Conservation (phyloP, 2,329 filamentous ascomycete genomes). For the Colletotrichum noveboracense region DNA sequence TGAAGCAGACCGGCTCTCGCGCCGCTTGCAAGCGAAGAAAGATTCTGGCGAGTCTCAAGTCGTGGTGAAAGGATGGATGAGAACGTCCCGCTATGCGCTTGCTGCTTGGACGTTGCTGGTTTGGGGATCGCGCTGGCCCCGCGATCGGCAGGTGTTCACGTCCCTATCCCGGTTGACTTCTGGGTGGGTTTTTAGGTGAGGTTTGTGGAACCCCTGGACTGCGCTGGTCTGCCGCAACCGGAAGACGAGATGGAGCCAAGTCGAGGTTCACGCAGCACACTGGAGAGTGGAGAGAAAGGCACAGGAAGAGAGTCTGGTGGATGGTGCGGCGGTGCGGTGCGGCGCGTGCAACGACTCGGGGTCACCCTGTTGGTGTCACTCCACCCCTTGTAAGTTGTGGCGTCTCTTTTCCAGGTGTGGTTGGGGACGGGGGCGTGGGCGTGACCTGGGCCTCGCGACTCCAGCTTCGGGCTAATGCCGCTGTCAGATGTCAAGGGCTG, state of each 20-base stretch:
- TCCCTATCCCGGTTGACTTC: background rate
- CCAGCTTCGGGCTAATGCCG: conserved; percentile 1
- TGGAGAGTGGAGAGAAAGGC: background rate
- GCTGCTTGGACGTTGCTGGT: conserved; percentile 9
- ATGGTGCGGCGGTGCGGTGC: conserved; percentile 2
- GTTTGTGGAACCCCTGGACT: background rate
- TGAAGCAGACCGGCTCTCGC: conserved; percentile 8
- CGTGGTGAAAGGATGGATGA: background rate
- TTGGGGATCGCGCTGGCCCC: conserved; percentile 6
- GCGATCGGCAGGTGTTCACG: conserved; percentile 17
- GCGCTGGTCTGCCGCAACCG: background rate
- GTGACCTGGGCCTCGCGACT: conserved; percentile 12
- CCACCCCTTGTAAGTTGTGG: conserved; percentile 1
- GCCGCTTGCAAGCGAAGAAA: conserved; percentile 9
- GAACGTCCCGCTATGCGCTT: background rate
- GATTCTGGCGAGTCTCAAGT: background rate
- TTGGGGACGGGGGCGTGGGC: background rate
- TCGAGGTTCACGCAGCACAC: background rate
- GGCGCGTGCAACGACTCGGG: conserved; percentile 5
- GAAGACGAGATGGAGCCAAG: background rate
- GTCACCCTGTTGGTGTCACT: background rate
- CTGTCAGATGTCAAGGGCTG: conserved; percentile 18
- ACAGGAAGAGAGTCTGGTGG: background rate
- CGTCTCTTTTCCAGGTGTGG: background rate
- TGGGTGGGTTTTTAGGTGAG: background rate